Conservation (phyloP, 2,329 filamentous ascomycete genomes). For the Paracoccidioides lutzii region DNA sequence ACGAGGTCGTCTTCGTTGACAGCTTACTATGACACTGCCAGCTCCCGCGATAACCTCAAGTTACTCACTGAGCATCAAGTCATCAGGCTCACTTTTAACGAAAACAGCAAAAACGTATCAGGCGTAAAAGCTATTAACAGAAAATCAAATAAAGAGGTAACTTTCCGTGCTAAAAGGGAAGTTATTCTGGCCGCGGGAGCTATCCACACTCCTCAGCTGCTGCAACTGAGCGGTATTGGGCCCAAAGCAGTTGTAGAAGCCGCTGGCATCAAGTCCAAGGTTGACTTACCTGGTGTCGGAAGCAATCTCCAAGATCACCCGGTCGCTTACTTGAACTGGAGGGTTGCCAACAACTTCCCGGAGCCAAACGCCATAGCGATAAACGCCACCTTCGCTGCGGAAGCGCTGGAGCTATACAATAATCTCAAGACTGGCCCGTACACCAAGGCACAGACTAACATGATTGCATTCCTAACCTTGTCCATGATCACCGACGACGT, state of each 20-base stretch:
- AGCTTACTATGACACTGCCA: conserved; percentile 1
- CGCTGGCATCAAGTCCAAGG: conserved; percentile 27
- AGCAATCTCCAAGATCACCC: conserved; percentile 17
- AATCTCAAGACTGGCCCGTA: conserved; percentile 12
- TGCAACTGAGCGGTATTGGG: conserved; percentile 39
- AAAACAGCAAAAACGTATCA: not conserved
- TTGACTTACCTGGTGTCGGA: conserved; percentile 38
- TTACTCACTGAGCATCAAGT: conserved; percentile 3
- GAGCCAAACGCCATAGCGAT: conserved; percentile 7
- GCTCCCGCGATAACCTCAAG: conserved; percentile 1
- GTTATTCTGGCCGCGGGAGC: conserved; percentile 31
- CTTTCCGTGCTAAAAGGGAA: conserved; percentile 15
- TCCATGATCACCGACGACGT: conserved; percentile 7
- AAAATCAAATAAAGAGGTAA: not conserved
- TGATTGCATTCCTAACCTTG: conserved; percentile 12
- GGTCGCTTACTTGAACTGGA: conserved; percentile 9
- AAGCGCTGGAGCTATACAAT: conserved; percentile 7
- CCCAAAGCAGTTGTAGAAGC: conserved; percentile 23
- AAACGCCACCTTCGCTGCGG: conserved; percentile 10
- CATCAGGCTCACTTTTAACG: conserved; percentile 7
- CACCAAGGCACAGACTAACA: conserved; percentile 11
- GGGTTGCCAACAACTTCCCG: conserved; percentile 1
- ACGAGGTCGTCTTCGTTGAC: conserved; percentile 6
- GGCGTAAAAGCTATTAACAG: conserved; percentile 14
- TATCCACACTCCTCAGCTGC: conserved; percentile 32